phyloP scores from a whole-genome alignment of 441 rosid genomes.

The Bocquillonia castaneifolia region DNA sequence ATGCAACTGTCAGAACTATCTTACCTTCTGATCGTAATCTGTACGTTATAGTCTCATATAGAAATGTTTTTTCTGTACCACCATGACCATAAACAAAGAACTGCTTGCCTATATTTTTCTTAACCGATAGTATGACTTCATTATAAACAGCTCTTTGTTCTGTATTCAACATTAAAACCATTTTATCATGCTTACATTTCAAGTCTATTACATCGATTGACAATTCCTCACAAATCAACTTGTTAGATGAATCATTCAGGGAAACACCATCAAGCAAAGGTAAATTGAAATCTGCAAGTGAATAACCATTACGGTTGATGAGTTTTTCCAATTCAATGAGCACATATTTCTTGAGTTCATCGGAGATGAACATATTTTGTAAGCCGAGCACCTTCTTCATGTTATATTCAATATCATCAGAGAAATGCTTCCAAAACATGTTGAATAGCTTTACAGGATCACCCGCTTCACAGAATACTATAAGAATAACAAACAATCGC shows the following conservation, averaged over 20 bases:
- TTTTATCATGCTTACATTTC: neutral
- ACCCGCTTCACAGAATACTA: neutral
- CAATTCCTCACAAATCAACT: neutral
- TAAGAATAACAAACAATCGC: neutral
- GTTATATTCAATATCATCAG: neutral
- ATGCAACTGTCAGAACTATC: neutral
- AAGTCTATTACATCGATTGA: no score
- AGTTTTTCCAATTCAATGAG: neutral
- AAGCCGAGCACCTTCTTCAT: neutral
- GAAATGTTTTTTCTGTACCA: neutral
- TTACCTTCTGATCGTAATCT: neutral
- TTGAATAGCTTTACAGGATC: neutral
- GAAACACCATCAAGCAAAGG: neutral
- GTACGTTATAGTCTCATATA: neutral
- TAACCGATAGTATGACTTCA: rapidly evolving
- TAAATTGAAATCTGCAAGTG: neutral
- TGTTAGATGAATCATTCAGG: neutral
- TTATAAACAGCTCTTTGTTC: neutral
- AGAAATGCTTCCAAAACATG: neutral
- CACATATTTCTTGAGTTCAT: neutral
- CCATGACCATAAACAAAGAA: neutral
- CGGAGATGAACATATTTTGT: neutral
- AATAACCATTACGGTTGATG: neutral
- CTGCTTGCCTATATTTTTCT: no score
- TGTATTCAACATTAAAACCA: neutral